phyloP scores from a whole-genome alignment of 2,329 filamentous ascomycete genomes.

The Aspergillus amoenus region DNA sequence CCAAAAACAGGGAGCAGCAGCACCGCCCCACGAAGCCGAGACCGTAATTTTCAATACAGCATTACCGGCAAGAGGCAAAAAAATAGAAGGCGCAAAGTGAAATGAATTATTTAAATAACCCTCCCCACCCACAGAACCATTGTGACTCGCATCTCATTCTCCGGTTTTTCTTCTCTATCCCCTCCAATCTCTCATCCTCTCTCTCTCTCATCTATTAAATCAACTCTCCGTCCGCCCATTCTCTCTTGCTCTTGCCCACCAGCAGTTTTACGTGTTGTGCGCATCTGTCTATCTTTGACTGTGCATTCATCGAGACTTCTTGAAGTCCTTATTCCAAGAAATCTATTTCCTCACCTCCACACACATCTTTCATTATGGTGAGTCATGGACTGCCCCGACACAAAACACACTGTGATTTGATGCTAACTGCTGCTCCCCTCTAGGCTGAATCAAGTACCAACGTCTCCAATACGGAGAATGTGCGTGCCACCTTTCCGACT shows the following conservation, averaged over 20 bases:
- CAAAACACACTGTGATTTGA: not conserved
- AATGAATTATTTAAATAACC: slow-evolving; percentile 22
- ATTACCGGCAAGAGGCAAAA: slow-evolving; percentile 15
- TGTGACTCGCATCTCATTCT: slow-evolving; percentile 16
- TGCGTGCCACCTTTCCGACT: slow-evolving; percentile 33
- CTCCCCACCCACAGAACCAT: slow-evolving; percentile 17
- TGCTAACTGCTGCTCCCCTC: slow-evolving; percentile 35
- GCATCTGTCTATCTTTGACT: slow-evolving; percentile 11
- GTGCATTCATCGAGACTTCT: slow-evolving; percentile 1
- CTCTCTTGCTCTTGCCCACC: slow-evolving; percentile 11
- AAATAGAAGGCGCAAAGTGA: slow-evolving; percentile 15
- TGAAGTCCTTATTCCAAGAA: slow-evolving; percentile 3
- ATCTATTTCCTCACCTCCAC: slow-evolving; percentile 9
- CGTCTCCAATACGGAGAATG: slow-evolving; percentile 49
- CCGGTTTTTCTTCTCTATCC: slow-evolving; percentile 20
- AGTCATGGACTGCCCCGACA: not conserved
- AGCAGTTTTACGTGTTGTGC: slow-evolving; percentile 15
- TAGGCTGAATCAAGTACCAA: slow-evolving; percentile 42
- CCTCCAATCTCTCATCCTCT: slow-evolving; percentile 11
- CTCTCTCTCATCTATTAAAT: slow-evolving; percentile 20
- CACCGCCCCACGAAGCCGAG: slow-evolving; percentile 1
- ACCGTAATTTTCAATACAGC: slow-evolving; percentile 19
- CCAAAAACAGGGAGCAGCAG: slow-evolving; percentile 10
- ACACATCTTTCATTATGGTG: slow-evolving; percentile 18
- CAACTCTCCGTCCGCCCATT: slow-evolving; percentile 21